Evolutionary conservation across 2,329 filamentous ascomycete genomes (phyloP).

Genomic region (Fusarium sp.): DNA sequence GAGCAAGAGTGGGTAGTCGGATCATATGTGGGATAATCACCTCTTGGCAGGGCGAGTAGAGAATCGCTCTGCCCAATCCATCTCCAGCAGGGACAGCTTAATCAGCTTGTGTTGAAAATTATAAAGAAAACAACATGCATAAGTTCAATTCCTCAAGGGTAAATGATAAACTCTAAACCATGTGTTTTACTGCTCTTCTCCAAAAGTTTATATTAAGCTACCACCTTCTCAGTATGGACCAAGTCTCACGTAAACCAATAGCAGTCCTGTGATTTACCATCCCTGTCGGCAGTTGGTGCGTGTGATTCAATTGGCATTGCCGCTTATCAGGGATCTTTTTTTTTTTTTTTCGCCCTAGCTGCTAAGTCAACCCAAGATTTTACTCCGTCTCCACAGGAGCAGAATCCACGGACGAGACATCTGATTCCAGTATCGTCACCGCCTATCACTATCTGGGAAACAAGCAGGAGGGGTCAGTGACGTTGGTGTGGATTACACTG

Average conservation of each 20-base stretch:
- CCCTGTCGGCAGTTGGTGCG: slow-evolving; percentile 34
- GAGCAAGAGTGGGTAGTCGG: slow-evolving; percentile 20
- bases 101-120: background rate
- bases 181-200: background rate
- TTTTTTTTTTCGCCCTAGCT: background rate
- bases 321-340: slow-evolving; percentile 22
- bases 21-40: slow-evolving; percentile 20
- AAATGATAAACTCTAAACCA: background rate
- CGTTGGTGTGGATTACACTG: background rate
- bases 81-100: background rate
- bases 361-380: background rate
- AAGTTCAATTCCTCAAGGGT: background rate
- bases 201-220: slow-evolving; percentile 16
- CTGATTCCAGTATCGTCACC: slow-evolving; percentile 25
- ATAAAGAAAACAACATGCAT: background rate
- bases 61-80: background rate
- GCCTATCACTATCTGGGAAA: slow-evolving; percentile 29
- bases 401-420: slow-evolving; percentile 5
- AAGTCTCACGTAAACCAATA: slow-evolving; percentile 23
- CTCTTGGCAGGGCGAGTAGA: slow-evolving; percentile 8
- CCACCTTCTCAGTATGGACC: slow-evolving; percentile 23
- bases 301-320: slow-evolving; percentile 4
- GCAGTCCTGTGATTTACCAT: slow-evolving; percentile 4
- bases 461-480: background rate
- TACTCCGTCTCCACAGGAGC: slow-evolving; percentile 17